Evolutionary conservation across 2,329 filamentous ascomycete species (phyloP).

Genomic region (Fusarium sp.): DNA sequence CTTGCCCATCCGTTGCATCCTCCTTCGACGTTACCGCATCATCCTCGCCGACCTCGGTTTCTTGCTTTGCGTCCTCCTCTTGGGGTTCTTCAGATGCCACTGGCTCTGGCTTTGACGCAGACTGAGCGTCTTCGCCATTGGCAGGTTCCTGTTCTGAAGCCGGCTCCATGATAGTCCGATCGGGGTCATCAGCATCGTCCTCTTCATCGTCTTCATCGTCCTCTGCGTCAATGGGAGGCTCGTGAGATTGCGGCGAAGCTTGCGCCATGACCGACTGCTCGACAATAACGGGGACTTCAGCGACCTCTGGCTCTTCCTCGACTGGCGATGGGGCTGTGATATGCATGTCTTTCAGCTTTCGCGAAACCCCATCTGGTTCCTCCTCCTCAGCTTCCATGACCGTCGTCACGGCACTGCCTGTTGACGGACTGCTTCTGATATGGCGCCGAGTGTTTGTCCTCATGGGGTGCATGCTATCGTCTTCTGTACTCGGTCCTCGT

Average conservation of each 20-base stretch:
- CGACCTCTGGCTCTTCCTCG: constrained; percentile 65
- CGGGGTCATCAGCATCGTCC: constrained; percentile 37
- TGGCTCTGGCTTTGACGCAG: constrained; percentile 22
- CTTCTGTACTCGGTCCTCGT: constrained; percentile 55
- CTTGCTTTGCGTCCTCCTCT: constrained; percentile 40
- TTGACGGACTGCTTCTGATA: constrained; percentile 84
- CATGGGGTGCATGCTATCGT: constrained; percentile 68
- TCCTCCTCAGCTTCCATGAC: constrained; percentile 90
- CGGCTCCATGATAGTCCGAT: constrained; percentile 46
- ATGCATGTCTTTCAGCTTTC: constrained; percentile 63
- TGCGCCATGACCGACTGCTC: constrained; percentile 52
- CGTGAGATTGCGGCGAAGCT: constrained; percentile 16
- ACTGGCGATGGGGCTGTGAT: constrained; percentile 71
- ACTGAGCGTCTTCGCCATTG: constrained; percentile 16
- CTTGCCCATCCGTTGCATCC: constrained; percentile 13
- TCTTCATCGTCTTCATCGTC: constrained; percentile 26
- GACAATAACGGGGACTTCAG: constrained; percentile 61
- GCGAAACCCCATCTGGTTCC: constrained; percentile 65
- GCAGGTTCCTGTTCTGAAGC: constrained; percentile 38
- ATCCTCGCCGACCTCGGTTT: constrained; percentile 9
- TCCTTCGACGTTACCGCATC: constrained; percentile 10
- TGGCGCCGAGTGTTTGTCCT: constrained; percentile 85
- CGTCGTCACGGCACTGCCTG: constrained; percentile 83
- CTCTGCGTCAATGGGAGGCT: constrained; percentile 23
- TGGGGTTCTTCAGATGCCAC: constrained; percentile 33